phyloP scores from a whole-genome alignment of 345 rosid species.

The Citrus australasica region DNA sequence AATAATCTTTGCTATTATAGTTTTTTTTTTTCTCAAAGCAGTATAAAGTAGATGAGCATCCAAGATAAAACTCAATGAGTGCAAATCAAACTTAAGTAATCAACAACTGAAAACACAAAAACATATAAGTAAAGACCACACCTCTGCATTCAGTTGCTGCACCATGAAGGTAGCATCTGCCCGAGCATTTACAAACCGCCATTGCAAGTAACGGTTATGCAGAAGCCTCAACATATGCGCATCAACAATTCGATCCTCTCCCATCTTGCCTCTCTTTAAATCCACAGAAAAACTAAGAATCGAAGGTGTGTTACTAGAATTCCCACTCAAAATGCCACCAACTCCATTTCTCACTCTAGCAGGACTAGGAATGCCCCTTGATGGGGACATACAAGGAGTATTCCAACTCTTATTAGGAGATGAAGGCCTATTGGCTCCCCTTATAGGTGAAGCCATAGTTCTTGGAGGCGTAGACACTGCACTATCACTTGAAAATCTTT shows the following conservation, averaged over 20 bases:
- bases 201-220: slow-evolving; percentile 71
- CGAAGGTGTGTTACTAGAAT: slow-evolving; percentile 53
- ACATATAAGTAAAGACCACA: slow-evolving; percentile 23
- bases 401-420: slow-evolving; percentile 83
- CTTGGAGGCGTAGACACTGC: slow-evolving; percentile 49
- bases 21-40: background rate
- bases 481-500: slow-evolving; percentile 60
- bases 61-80: background rate
- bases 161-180: slow-evolving; percentile 65
- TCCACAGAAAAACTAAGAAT: slow-evolving; percentile 87
- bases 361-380: slow-evolving; percentile 72
- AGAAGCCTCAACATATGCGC: slow-evolving; percentile 88
- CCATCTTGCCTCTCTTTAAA: slow-evolving; percentile 78
- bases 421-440: slow-evolving; percentile 58
- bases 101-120: slow-evolving; percentile 1
- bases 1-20: background rate
- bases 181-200: slow-evolving; percentile 85
- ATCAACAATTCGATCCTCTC: slow-evolving; percentile 67
- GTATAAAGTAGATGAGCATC: background rate
- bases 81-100: background rate
- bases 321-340: slow-evolving; percentile 34
- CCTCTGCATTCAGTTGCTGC: slow-evolving; percentile 74
- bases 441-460: slow-evolving; percentile 56
- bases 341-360: slow-evolving; percentile 51
- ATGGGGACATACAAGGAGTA: slow-evolving; percentile 47